These are phyloP conservation scores for Cladorrhinum sp. DNA, from an alignment of 2,329 filamentous ascomycete genomes.

Conservation along the genomic window DNA sequence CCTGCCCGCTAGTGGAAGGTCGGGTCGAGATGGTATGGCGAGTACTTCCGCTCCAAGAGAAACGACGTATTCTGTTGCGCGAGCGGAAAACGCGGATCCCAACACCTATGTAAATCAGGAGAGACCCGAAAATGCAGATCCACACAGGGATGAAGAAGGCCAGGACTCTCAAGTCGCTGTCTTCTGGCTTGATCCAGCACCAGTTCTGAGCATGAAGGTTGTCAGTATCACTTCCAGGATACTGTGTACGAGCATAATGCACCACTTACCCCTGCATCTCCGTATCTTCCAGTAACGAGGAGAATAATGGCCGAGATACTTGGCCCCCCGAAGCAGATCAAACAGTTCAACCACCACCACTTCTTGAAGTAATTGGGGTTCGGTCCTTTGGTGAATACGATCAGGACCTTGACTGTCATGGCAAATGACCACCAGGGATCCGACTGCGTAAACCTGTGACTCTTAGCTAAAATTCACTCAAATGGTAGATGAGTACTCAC, in stretches of 20 bases:
- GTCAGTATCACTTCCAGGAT: not conserved
- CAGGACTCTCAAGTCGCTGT: constrained; percentile 17
- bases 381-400: constrained; percentile 13
- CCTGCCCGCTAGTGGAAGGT: not conserved
- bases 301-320: constrained; percentile 13
- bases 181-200: constrained; percentile 20
- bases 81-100: constrained; percentile 13
- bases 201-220: constrained; percentile 5
- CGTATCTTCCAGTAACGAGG: constrained; percentile 11
- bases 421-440: constrained; percentile 22
- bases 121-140: constrained; percentile 18
- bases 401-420: constrained; percentile 20
- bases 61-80: not conserved
- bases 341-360: constrained; percentile 20
- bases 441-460: constrained; percentile 18
- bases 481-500: constrained; percentile 31
- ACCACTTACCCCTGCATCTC: constrained; percentile 14
- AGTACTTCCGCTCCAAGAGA: not conserved
- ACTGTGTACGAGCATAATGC: not conserved
- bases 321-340: constrained; percentile 18
- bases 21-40: not conserved
- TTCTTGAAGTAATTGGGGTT: constrained; percentile 10
- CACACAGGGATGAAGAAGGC: constrained; percentile 19
- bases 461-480: not conserved
- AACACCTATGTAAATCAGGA: constrained; percentile 19